Conservation (phyloP, 2,329 filamentous ascomycete species). For the Xylariales sp. region DNA sequence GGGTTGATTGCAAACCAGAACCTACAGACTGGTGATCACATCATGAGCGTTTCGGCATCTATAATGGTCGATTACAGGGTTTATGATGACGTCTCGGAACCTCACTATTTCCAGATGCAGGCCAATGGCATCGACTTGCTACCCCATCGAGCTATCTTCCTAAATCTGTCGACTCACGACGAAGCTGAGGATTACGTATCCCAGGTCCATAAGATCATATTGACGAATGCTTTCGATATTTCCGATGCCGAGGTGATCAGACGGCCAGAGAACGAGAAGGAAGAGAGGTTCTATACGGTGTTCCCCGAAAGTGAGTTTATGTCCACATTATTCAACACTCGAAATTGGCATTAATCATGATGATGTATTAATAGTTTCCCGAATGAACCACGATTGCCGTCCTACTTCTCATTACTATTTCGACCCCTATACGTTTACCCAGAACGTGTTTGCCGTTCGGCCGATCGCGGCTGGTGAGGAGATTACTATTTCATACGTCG, state of each 20-base stretch:
- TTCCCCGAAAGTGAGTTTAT: slow-evolving; percentile 28
- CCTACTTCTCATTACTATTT: slow-evolving; percentile 35
- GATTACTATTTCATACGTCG: slow-evolving; percentile 36
- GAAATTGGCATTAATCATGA: background rate
- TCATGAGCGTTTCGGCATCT: slow-evolving; percentile 26
- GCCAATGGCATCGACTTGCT: slow-evolving; percentile 20
- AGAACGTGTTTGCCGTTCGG: slow-evolving; percentile 31
- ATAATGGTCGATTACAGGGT: slow-evolving; percentile 28
- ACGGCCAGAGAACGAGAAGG: slow-evolving; percentile 18
- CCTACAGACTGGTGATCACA: slow-evolving; percentile 22
- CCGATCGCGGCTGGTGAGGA: slow-evolving; percentile 35
- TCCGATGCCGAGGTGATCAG: slow-evolving; percentile 9
- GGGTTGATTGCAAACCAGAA: slow-evolving; percentile 24
- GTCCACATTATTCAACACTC: too few relatives aligned
- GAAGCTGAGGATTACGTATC: slow-evolving; percentile 13
- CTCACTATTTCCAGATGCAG: slow-evolving; percentile 19
- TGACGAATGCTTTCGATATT: slow-evolving; percentile 25
- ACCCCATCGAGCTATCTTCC: slow-evolving; percentile 15
- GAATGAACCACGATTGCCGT: slow-evolving; percentile 38
- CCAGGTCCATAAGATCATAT: slow-evolving; percentile 25
- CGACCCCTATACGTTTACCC: slow-evolving; percentile 29
- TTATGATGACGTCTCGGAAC: slow-evolving; percentile 15
- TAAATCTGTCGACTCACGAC: slow-evolving; percentile 24
- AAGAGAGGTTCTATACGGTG: slow-evolving; percentile 24
- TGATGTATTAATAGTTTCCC: slow-evolving; percentile 22